Percentiles rank a stretch among this genome's conserved stretches.
Evolutionary conservation across 2,329 filamentous ascomycete species (phyloP).

Genomic region (Fusarium verrucosum): DNA sequence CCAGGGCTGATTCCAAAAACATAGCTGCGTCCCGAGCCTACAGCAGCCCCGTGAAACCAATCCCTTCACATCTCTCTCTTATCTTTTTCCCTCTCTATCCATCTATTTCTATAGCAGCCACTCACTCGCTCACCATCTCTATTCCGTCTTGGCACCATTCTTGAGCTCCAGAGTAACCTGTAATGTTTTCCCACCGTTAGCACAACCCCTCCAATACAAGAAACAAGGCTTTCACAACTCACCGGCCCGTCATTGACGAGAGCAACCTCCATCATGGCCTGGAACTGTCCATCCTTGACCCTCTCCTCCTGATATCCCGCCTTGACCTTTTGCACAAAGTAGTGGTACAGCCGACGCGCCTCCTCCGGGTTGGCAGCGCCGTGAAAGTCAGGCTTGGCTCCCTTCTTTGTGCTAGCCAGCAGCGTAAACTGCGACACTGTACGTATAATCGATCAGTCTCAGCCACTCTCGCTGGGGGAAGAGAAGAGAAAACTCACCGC

Average conservation of each 20-base stretch:
- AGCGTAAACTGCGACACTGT: conserved; percentile 97
- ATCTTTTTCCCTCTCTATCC: too few relatives aligned
- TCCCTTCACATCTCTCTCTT: conserved; percentile 7
- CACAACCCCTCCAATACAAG: neutral
- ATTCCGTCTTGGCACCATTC: conserved; percentile 34
- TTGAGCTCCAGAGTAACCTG: conserved; percentile 44
- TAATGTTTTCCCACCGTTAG: neutral
- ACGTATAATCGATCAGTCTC: conserved; percentile 1
- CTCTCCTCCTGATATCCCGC: conserved; percentile 75
- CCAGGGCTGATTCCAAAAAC: conserved; percentile 4
- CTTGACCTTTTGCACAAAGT: conserved; percentile 81
- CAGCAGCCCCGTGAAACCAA: neutral
- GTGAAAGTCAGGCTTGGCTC: conserved; percentile 94
- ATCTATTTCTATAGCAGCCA: conserved; percentile 13
- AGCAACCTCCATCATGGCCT: conserved; percentile 98
- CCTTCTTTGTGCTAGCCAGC: conserved; percentile 92
- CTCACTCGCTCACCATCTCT: conserved; percentile 5
- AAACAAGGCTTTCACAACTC: conserved; percentile 33
- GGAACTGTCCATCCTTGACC: conserved; percentile 96
- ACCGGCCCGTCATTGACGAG: conserved; percentile 86
- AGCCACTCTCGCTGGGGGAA: neutral
- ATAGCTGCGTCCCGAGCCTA: neutral
- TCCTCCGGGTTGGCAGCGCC: conserved; percentile 81
- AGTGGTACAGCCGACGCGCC: conserved; percentile 82
- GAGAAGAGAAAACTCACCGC: conserved; percentile 65